Percentiles rank a stretch among this genome's conserved stretches.
Evolutionary conservation across 2,329 filamentous ascomycete genomes (phyloP).

Genomic region (Fusarium liriodendri): DNA sequence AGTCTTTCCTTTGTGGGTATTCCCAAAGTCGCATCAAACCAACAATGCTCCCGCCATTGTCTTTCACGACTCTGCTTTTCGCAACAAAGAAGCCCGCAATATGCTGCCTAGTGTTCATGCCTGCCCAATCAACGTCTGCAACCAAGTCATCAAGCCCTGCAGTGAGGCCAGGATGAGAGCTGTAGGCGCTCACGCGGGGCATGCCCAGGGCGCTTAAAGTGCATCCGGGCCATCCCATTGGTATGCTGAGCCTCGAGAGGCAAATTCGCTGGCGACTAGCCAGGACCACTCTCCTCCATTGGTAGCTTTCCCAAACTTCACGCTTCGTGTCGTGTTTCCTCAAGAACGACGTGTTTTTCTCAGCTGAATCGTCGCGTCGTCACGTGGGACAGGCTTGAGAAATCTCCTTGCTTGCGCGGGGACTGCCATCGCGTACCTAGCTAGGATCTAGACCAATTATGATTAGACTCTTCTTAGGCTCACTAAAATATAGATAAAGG

Average conservation of each 20-base stretch:
- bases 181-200: constrained; percentile 35
- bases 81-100: background rate
- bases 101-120: background rate
- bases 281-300: constrained; percentile 19
- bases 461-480: too few relatives aligned
- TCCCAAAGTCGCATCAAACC: background rate
- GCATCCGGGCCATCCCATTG: constrained; percentile 20
- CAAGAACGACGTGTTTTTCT: background rate
- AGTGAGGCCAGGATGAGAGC: constrained; percentile 12
- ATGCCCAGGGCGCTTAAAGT: constrained; percentile 23
- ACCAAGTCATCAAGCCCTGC: constrained; percentile 15
- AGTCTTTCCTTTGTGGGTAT: background rate
- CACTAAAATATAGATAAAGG: too few relatives aligned
- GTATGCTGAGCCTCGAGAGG: constrained; percentile 8
- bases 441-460: too few relatives aligned
- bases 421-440: too few relatives aligned
- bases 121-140: constrained; percentile 23
- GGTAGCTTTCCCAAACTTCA: background rate
- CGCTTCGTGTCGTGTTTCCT: background rate
- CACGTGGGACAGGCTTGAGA: constrained; percentile 10
- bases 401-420: background rate
- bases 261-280: constrained; percentile 19
- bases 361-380: background rate
- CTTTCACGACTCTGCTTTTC: background rate
- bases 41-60: background rate